phyloP scores from a whole-genome alignment of 202 grass and related monocot genomes.

The Miscanthus sacchariflorus region DNA sequence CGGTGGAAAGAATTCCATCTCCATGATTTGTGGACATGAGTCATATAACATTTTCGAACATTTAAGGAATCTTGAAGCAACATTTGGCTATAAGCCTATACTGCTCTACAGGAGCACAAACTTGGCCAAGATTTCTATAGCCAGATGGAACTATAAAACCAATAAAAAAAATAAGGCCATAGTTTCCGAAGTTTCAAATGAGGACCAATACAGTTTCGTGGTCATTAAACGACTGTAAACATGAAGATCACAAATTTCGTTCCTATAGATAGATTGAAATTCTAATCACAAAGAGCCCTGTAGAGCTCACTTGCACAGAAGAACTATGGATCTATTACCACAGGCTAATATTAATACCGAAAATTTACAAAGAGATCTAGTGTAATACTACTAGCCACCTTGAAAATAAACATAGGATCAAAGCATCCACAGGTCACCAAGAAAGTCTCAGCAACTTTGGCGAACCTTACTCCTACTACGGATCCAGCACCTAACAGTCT shows the following conservation, averaged over 20 bases:
- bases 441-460: background rate
- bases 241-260: background rate
- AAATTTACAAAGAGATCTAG: constrained; percentile 36
- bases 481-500: constrained; percentile 29
- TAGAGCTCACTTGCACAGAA: constrained; percentile 4
- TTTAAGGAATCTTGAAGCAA: constrained; percentile 20
- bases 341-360: background rate
- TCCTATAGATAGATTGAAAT: background rate
- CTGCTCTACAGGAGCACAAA: background rate
- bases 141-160: background rate
- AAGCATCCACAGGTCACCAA: constrained; percentile 23
- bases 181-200: background rate
- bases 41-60: background rate
- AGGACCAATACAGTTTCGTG: background rate
- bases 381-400: background rate
- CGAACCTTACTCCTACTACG: constrained; percentile 2
- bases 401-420: background rate
- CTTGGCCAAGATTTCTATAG: background rate
- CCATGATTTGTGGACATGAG: background rate
- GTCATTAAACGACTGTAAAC: constrained; percentile 2
- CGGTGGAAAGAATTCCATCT: background rate
- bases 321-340: background rate
- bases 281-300: constrained; percentile 5
- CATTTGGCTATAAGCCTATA: background rate
- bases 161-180: background rate